phyloP scores from a whole-genome alignment of 1,284 basidiomycete species.

The Tranzscheliella williamsii region DNA sequence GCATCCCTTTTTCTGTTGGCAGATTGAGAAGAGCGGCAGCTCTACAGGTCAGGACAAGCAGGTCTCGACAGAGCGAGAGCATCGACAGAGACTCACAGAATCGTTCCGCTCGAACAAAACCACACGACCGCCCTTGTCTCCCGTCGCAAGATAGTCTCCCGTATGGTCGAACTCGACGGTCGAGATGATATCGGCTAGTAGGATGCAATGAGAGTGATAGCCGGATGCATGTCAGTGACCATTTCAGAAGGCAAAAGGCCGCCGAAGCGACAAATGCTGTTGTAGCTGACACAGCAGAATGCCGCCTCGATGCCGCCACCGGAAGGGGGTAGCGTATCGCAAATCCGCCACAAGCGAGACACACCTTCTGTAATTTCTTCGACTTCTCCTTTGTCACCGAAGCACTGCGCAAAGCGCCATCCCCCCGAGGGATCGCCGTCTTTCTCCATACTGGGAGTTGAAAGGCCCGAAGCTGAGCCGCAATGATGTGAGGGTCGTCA shows the following conservation, averaged over 20 bases:
- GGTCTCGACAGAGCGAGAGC: background rate
- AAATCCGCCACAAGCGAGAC: no score
- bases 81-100: constrained; percentile 69
- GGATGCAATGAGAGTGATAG: background rate
- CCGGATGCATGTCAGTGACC: no score
- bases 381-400: constrained; percentile 77
- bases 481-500: no score
- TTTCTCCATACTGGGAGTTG: constrained; percentile 51
- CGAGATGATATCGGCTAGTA: constrained; percentile 73
- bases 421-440: constrained; percentile 58
- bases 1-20: constrained; percentile 86
- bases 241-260: no score
- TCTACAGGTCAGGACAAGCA: background rate
- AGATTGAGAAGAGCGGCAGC: background rate
- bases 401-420: constrained; percentile 99
- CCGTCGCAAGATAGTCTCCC: constrained; percentile 97
- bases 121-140: constrained; percentile 96
- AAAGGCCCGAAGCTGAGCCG: no score
- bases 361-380: constrained; percentile 99
- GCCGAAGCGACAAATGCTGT: no score
- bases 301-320: no score
- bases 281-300: no score
- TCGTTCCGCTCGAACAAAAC: constrained; percentile 99
- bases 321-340: no score
- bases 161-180: constrained; percentile 99